phyloP scores from a whole-genome alignment of 1,284 basidiomycete genomes.

The Microbotryomycetes sp. region DNA sequence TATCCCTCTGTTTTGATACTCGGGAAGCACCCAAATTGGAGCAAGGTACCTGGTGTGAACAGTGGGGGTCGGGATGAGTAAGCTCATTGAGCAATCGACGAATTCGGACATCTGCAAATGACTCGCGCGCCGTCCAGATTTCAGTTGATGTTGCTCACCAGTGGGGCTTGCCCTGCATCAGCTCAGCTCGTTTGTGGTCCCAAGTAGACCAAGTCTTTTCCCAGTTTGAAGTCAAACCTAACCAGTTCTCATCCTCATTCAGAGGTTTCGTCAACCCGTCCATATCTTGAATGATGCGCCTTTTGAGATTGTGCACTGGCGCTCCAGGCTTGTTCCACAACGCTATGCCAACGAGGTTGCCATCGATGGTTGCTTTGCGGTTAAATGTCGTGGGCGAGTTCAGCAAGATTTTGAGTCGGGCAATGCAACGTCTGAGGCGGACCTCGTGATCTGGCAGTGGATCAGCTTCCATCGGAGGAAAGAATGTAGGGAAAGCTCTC shows the following conservation, averaged over 20 bases:
- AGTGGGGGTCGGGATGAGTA: neutral
- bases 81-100: neutral
- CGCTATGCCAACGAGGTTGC: slow-evolving; percentile 16
- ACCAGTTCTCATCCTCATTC: slow-evolving; percentile 15
- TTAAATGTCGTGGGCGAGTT: neutral
- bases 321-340: slow-evolving; percentile 13
- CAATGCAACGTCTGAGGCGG: slow-evolving; percentile 12
- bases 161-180: slow-evolving; percentile 16
- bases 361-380: slow-evolving; percentile 16
- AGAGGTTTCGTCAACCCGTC: neutral
- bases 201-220: slow-evolving; percentile 19
- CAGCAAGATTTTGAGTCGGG: slow-evolving; percentile 7
- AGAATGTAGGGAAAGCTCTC: slow-evolving; percentile 16
- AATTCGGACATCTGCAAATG: no score
- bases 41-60: slow-evolving; percentile 3
- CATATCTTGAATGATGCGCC: slow-evolving; percentile 1
- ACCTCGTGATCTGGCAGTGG: slow-evolving; percentile 12
- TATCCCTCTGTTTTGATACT: slow-evolving; percentile 14
- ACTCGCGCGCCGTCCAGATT: no score
- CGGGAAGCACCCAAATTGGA: slow-evolving; percentile 14
- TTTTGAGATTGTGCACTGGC: slow-evolving; percentile 14
- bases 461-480: slow-evolving; percentile 5
- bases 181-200: slow-evolving; percentile 7
- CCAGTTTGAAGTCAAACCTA: slow-evolving; percentile 14
- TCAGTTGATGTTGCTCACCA: slow-evolving; percentile 10